Conservation (phyloP, 495 filamentous ascomycete species). For the Tuber borchii region DNA sequence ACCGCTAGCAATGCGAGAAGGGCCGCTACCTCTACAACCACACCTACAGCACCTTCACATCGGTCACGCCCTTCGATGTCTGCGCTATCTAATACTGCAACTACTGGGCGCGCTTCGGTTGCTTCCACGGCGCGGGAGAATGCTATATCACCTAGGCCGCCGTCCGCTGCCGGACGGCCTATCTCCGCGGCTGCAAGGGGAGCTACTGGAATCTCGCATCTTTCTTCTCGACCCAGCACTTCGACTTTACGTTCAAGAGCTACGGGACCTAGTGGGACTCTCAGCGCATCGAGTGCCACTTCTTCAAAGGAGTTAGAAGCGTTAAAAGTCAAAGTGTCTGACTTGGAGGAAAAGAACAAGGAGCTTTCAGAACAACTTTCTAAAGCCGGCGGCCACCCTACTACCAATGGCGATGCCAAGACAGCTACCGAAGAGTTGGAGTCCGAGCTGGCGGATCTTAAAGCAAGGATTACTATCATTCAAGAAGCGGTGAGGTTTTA, state of each 20-base stretch:
- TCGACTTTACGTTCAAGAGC: conserved; percentile 17
- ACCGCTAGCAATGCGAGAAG: conserved; percentile 13
- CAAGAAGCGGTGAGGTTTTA: conserved; percentile 34
- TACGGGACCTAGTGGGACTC: conserved; percentile 1
- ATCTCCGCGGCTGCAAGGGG: conserved; percentile 16
- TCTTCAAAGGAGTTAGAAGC: conserved; percentile 34
- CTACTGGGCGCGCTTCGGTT: conserved; percentile 22
- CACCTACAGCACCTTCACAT: conserved; percentile 17
- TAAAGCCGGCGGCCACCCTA: conserved; percentile 12
- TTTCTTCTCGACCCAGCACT: conserved; percentile 2
- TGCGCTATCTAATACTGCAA: conserved; percentile 12
- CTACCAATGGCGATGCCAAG: conserved; percentile 2
- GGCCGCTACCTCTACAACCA: conserved; percentile 5
- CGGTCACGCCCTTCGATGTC: conserved; percentile 32
- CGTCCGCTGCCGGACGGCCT: conserved; percentile 18
- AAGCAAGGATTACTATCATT: conserved; percentile 23
- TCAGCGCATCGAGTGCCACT: conserved; percentile 8
- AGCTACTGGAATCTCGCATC: conserved; percentile 4
- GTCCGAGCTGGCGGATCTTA: conserved; percentile 14
- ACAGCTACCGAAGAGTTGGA: conserved; percentile 21
- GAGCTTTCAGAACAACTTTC: conserved; percentile 22
- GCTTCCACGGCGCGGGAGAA: conserved; percentile 20
- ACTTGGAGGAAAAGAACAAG: conserved; percentile 37
- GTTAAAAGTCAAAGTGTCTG: conserved; percentile 28
- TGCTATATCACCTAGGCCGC: conserved; percentile 28